A percentile compares a stretch with the other conserved stretches of the same genome.
Evolutionary conservation across 2,329 filamentous ascomycete species (phyloP).

Genomic region (Talaromyces sp.): DNA sequence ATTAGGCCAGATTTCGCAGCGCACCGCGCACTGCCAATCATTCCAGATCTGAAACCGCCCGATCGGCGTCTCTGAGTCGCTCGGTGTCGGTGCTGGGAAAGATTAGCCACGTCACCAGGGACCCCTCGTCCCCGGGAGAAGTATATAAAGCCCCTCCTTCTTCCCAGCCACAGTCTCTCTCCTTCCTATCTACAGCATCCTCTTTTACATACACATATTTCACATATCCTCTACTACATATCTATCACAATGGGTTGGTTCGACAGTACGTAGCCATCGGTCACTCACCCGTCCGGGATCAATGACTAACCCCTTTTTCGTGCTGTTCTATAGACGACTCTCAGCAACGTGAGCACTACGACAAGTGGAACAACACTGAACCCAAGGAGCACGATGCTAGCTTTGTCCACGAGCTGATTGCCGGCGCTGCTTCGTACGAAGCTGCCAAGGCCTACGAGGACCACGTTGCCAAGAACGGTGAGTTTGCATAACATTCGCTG

Average conservation of each 20-base stretch:
- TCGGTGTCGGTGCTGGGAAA: neutral
- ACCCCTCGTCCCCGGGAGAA: neutral
- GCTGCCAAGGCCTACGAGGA: constrained; percentile 78
- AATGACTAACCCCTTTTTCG: neutral
- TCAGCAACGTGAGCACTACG: constrained; percentile 15
- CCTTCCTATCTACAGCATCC: neutral
- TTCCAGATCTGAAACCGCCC: neutral
- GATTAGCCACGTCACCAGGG: neutral
- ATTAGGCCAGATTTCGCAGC: neutral
- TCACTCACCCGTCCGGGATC: constrained; percentile 26
- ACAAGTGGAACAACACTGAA: constrained; percentile 18
- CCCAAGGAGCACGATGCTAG: constrained; percentile 51
- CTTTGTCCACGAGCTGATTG: constrained; percentile 68
- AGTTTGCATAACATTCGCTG: too few relatives aligned
- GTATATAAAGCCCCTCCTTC: neutral
- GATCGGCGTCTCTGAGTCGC: neutral
- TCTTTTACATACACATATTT: neutral
- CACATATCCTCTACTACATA: neutral
- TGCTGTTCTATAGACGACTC: constrained; percentile 3
- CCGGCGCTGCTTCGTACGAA: constrained; percentile 70
- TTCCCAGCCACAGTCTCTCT: neutral
- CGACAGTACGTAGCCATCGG: constrained; percentile 19
- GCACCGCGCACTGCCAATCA: neutral
- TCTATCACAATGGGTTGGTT: constrained; percentile 22
- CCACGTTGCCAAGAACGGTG: constrained; percentile 63